Evolutionary conservation across 495 filamentous ascomycete genomes (phyloP).

Genomic region (Diplogelasinospora grovesii): DNA sequence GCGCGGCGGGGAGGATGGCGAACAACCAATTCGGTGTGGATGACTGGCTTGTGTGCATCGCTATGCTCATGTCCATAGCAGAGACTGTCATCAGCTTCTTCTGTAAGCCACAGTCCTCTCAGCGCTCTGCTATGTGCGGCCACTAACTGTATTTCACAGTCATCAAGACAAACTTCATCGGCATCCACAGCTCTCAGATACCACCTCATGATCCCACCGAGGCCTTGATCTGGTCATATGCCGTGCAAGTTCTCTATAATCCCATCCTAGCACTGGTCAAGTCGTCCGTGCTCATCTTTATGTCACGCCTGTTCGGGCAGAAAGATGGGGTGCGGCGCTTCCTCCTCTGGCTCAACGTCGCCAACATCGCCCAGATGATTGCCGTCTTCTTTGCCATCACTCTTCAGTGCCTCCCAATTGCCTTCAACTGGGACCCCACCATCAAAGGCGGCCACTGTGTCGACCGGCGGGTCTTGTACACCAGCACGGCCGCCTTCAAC

Average conservation of each 20-base stretch:
- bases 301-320: conserved; percentile 44
- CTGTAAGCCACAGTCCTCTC: conserved; percentile 22
- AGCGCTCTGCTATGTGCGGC: neutral
- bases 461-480: conserved; percentile 40
- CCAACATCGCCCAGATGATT: conserved; percentile 48
- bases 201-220: conserved; percentile 36
- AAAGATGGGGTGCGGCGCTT: conserved; percentile 38
- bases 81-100: conserved; percentile 40
- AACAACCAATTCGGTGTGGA: conserved; percentile 34
- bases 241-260: conserved; percentile 57
- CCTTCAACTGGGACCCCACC: conserved; percentile 41
- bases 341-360: conserved; percentile 41
- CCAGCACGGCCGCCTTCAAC: conserved; percentile 40
- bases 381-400: conserved; percentile 50
- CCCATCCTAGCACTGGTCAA: conserved; percentile 57
- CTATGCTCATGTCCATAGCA: conserved; percentile 38
- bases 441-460: conserved; percentile 40
- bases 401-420: conserved; percentile 51
- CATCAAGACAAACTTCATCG: conserved; percentile 48
- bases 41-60: conserved; percentile 38
- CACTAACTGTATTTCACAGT: conserved; percentile 25
- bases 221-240: conserved; percentile 42
- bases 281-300: conserved; percentile 51
- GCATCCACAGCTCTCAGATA: conserved; percentile 40
- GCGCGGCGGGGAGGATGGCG: conserved; percentile 36